These are phyloP conservation scores for Vigna nakashimae DNA, from an alignment of 306 rosid species.

Conservation along the genomic window DNA sequence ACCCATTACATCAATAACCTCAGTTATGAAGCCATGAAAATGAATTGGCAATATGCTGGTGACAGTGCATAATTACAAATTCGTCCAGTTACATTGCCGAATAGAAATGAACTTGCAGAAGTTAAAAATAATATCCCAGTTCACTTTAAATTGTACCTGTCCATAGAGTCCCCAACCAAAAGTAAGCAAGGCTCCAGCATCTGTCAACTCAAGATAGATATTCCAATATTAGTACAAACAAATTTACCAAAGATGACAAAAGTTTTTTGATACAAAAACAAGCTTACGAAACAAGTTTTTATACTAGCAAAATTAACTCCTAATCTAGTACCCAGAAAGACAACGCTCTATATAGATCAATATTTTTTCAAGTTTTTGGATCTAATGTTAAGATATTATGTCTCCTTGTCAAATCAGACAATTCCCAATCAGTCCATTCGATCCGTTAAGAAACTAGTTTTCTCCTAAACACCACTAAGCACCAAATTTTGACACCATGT, in stretches of 20 bases:
- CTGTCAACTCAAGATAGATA: conserved; percentile 47
- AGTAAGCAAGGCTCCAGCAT: conserved; percentile 83
- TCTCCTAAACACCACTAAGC: neutral
- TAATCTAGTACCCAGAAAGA: conserved; percentile 13
- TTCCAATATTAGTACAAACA: conserved; percentile 12
- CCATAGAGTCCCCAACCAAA: conserved; percentile 93
- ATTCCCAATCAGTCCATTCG: neutral
- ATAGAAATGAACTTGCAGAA: conserved; percentile 31
- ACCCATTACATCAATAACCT: conserved; percentile 1
- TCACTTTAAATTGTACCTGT: conserved; percentile 62
- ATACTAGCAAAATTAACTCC: conserved; percentile 7
- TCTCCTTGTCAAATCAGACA: neutral
- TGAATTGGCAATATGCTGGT: neutral
- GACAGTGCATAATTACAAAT: neutral
- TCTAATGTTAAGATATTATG: neutral
- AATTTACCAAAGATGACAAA: neutral
- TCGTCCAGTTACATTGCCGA: conserved; percentile 23
- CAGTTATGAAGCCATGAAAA: conserved; percentile 3
- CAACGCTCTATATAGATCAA: neutral
- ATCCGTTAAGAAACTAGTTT: conserved; percentile 14
- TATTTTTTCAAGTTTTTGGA: neutral
- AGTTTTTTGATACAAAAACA: neutral
- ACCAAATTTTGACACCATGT: neutral
- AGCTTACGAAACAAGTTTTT: neutral
- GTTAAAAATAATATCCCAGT: conserved; percentile 7